Evolutionary conservation across 306 rosid genomes (phyloP).

Genomic region (Trifolium dubium): DNA sequence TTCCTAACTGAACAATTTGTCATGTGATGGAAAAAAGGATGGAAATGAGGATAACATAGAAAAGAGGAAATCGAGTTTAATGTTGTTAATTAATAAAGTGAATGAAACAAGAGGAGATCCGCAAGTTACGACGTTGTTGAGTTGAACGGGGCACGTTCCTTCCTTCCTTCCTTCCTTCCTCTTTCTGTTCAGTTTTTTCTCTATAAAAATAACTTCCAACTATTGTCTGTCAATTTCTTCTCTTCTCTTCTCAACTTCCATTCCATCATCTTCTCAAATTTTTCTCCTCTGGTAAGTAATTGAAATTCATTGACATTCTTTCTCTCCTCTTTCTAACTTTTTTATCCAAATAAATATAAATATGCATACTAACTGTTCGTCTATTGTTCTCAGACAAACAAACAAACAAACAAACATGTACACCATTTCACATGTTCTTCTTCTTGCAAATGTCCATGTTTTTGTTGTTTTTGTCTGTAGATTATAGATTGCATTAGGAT

Average conservation of each 20-base stretch:
- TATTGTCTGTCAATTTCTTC: constrained; percentile 20
- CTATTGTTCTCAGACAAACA: not conserved
- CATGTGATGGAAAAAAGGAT: not conserved
- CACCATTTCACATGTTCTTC: constrained; percentile 3
- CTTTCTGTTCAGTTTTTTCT: not conserved
- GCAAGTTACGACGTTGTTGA: constrained; percentile 41
- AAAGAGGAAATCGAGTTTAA: not conserved
- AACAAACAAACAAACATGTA: too few relatives aligned
- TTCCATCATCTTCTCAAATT: constrained; percentile 38
- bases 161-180: too few relatives aligned
- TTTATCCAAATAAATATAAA: not conserved
- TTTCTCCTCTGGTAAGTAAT: constrained; percentile 42
- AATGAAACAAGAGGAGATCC: constrained; percentile 49
- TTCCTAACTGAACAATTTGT: not conserved
- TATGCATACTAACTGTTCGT: constrained; percentile 8
- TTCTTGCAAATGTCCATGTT: too few relatives aligned
- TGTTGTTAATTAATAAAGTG: not conserved
- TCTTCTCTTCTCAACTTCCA: constrained; percentile 5
- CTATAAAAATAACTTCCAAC: constrained; percentile 13
- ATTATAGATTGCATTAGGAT: not conserved
- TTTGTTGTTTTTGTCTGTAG: not conserved
- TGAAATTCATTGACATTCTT: constrained; percentile 5
- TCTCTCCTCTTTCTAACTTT: constrained; percentile 18
- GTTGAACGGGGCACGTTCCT: constrained; percentile 31
- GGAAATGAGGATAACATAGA: not conserved